Conservation (phyloP, 2,329 filamentous ascomycete genomes). For the Elsinoe ampelina region DNA sequence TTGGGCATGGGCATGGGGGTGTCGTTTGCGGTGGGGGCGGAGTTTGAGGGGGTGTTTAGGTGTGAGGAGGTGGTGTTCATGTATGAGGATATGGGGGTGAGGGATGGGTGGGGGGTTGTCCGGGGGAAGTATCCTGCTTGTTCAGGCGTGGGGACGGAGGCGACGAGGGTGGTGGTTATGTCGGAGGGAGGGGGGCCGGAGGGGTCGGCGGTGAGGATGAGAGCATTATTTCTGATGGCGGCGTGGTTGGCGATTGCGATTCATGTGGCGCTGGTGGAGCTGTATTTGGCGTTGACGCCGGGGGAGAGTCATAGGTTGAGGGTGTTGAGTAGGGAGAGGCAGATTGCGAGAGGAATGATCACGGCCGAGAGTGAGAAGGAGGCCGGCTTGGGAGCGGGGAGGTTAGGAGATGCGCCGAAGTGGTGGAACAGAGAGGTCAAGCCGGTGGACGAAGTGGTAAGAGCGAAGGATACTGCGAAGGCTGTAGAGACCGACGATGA, state of each 20-base stretch:
- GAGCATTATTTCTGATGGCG: conserved; percentile 43
- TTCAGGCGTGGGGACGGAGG: neutral
- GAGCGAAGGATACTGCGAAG: neutral
- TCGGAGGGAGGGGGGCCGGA: conserved; percentile 18
- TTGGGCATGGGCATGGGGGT: conserved; percentile 36
- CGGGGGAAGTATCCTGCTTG: conserved; percentile 33
- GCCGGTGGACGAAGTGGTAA: neutral
- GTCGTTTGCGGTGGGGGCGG: conserved; percentile 28
- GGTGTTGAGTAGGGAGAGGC: conserved; percentile 47
- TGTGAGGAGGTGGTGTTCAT: conserved; percentile 44
- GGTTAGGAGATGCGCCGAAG: neutral
- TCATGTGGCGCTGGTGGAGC: conserved; percentile 37
- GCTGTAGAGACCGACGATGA: neutral
- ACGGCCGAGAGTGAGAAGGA: neutral
- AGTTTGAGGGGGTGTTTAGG: conserved; percentile 29
- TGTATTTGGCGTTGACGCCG: conserved; percentile 45
- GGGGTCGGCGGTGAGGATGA: conserved; percentile 36
- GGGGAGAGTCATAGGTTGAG: conserved; percentile 46
- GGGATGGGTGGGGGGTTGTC: conserved; percentile 18
- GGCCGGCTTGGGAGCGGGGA: neutral
- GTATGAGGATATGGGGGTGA: conserved; percentile 15
- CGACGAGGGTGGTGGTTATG: neutral
- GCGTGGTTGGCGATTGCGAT: conserved; percentile 45
- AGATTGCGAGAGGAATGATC: conserved; percentile 41
- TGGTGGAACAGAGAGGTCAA: conserved; percentile 2